Conservation (phyloP, 495 filamentous ascomycete genomes). For the Penicillium psychrofluorescens region DNA sequence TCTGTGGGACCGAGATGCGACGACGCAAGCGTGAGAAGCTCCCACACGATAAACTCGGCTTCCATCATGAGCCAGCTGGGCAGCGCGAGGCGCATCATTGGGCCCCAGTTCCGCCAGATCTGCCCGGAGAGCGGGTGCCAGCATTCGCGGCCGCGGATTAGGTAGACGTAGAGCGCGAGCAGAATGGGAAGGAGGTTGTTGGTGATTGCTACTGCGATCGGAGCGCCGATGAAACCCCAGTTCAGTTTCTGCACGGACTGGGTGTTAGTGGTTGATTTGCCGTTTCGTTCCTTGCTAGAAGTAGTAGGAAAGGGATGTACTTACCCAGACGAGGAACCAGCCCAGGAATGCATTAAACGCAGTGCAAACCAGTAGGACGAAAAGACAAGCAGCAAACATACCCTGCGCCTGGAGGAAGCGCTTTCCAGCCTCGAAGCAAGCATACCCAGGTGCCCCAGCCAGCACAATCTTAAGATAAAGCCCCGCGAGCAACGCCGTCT, state of each 20-base stretch:
- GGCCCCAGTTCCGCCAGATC: slow-evolving; percentile 44
- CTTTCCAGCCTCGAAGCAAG: slow-evolving; percentile 62
- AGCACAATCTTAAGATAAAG: slow-evolving; percentile 60
- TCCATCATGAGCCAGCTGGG: slow-evolving; percentile 50
- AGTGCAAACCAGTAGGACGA: slow-evolving; percentile 57
- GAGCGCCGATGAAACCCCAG: slow-evolving; percentile 54
- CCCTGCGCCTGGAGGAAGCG: slow-evolving; percentile 69
- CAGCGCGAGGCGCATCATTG: slow-evolving; percentile 50
- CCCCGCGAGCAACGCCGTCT: slow-evolving; percentile 57
- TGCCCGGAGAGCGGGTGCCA: slow-evolving; percentile 47
- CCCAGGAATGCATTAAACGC: slow-evolving; percentile 61
- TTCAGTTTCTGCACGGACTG: slow-evolving; percentile 18
- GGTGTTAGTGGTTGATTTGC: too few relatives aligned
- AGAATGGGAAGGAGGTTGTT: slow-evolving; percentile 45
- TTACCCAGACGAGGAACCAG: slow-evolving; percentile 61
- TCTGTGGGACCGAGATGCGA: slow-evolving; percentile 30
- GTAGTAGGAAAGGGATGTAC: not conserved
- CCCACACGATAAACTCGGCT: slow-evolving; percentile 51
- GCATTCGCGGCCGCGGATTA: slow-evolving; percentile 43
- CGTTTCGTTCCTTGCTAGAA: not conserved
- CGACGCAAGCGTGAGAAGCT: slow-evolving; percentile 47
- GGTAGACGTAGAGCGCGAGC: slow-evolving; percentile 44
- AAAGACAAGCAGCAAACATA: slow-evolving; percentile 59
- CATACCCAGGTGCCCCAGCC: slow-evolving; percentile 60
- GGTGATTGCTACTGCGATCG: slow-evolving; percentile 46